phyloP scores from a whole-genome alignment of 2,329 filamentous ascomycete genomes.

The Colletotrichum sp. region DNA sequence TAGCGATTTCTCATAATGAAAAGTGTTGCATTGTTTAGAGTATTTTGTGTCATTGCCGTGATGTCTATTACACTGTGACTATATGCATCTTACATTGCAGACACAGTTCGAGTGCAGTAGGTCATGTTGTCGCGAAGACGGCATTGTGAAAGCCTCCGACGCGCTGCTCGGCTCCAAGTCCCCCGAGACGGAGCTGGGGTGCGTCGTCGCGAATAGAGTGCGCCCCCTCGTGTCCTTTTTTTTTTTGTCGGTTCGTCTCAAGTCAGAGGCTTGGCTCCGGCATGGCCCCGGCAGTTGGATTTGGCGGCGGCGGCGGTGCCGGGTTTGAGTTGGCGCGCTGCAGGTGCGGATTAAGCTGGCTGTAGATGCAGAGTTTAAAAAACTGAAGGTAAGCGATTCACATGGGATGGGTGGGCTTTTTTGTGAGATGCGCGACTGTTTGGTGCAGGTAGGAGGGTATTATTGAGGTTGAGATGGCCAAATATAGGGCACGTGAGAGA shows the following conservation, averaged over 20 bases:
- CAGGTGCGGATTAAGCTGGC: background rate
- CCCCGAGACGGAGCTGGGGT: background rate
- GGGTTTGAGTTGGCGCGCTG: background rate
- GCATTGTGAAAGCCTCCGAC: background rate
- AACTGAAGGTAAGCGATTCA: too few relatives aligned
- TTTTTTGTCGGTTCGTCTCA: background rate
- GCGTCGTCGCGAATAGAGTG: background rate
- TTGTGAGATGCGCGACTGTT: too few relatives aligned
- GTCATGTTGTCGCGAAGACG: background rate
- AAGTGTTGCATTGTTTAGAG: slow-evolving; percentile 19
- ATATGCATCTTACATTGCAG: background rate
- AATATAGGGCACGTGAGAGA: too few relatives aligned
- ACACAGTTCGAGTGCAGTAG: too few relatives aligned
- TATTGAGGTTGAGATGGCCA: too few relatives aligned
- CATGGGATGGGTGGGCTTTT: too few relatives aligned
- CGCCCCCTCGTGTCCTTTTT: background rate
- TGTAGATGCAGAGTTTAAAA: background rate
- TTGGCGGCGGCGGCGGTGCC: background rate
- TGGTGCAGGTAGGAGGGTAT: too few relatives aligned
- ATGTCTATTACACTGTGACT: background rate
- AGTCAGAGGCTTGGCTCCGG: background rate
- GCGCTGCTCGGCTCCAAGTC: background rate
- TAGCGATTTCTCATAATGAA: slow-evolving; percentile 9
- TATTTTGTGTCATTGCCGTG: background rate
- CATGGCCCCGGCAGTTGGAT: background rate